A percentile compares a stretch with the other conserved stretches of the same genome.
These are phyloP conservation scores for Curvularia sp. DNA, from an alignment of 2,329 filamentous ascomycete species.

Conservation along the genomic window DNA sequence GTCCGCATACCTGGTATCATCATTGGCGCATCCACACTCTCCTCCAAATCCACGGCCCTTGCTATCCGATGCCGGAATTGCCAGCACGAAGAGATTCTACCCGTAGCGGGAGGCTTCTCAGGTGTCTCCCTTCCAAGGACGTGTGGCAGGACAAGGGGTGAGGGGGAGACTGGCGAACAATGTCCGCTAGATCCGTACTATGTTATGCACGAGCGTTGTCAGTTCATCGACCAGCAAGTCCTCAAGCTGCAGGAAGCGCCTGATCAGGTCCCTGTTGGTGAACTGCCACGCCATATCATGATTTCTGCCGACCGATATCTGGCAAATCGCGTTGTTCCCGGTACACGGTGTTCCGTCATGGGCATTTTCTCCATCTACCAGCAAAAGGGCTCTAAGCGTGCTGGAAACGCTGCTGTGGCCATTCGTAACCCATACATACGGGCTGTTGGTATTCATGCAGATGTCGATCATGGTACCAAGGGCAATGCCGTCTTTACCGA, in stretches of 20 bases:
- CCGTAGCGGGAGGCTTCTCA: constrained; percentile 83
- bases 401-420: constrained; percentile 80
- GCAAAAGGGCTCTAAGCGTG: constrained; percentile 82
- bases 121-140: constrained; percentile 83
- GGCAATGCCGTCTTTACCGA: constrained; percentile 85
- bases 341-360: constrained; percentile 92
- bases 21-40: constrained; percentile 95
- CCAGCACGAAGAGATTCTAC: constrained; percentile 71
- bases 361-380: constrained; percentile 99
- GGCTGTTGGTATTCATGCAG: constrained; percentile 89
- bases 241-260: constrained; percentile 98
- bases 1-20: constrained; percentile 97
- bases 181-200: constrained; percentile 97
- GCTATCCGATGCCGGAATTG: constrained; percentile 90
- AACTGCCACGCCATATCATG: constrained; percentile 91
- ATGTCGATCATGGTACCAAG: constrained; percentile 87
- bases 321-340: constrained; percentile 93
- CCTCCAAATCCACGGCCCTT: constrained; percentile 89
- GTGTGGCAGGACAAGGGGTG: constrained; percentile 70
- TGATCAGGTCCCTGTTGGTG: constrained; percentile 95
- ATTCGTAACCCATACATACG: constrained; percentile 95
- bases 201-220: constrained; percentile 90
- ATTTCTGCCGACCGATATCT: constrained; percentile 96
- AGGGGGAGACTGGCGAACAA: constrained; percentile 72
- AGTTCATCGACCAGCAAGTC: constrained; percentile 97